Conservation (phyloP, 169 alveolate genomes). For the Neospora caninum region DNA sequence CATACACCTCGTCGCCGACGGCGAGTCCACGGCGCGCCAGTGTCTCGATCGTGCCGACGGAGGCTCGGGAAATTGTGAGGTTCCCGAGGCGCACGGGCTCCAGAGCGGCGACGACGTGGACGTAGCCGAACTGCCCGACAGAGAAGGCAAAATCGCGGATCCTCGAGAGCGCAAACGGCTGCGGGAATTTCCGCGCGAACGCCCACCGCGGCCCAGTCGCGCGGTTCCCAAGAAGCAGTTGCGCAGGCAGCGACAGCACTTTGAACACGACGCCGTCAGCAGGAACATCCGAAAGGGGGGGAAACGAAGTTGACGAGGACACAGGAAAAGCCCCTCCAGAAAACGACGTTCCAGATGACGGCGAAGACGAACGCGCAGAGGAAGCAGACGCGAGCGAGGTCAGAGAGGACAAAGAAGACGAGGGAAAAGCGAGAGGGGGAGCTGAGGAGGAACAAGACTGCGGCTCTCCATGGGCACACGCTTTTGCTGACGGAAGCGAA, state of each 20-base stretch:
- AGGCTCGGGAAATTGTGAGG: not conserved
- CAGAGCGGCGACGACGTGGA: not conserved
- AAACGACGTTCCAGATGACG: not conserved
- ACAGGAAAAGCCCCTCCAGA: not conserved
- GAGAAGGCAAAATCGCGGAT: not conserved
- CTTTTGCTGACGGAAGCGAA: too few relatives aligned
- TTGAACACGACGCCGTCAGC: slow-evolving; percentile 7
- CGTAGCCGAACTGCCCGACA: not conserved
- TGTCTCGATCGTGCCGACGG: not conserved
- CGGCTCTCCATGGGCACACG: too few relatives aligned
- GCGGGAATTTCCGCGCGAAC: slow-evolving; percentile 13
- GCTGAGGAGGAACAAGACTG: too few relatives aligned
- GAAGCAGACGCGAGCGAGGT: not conserved
- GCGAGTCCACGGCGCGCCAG: not conserved
- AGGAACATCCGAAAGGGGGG: not conserved
- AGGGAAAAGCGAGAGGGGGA: not conserved
- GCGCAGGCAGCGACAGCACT: not conserved
- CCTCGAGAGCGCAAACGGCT: not conserved
- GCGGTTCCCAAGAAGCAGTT: not conserved
- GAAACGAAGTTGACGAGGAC: not conserved
- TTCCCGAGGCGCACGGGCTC: not conserved
- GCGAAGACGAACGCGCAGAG: not conserved
- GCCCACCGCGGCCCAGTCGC: not conserved
- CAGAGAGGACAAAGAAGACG: not conserved
- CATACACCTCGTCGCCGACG: slow-evolving; percentile 28